Conservation (phyloP, 2,329 filamentous ascomycete species). For the Penicillium sp. region DNA sequence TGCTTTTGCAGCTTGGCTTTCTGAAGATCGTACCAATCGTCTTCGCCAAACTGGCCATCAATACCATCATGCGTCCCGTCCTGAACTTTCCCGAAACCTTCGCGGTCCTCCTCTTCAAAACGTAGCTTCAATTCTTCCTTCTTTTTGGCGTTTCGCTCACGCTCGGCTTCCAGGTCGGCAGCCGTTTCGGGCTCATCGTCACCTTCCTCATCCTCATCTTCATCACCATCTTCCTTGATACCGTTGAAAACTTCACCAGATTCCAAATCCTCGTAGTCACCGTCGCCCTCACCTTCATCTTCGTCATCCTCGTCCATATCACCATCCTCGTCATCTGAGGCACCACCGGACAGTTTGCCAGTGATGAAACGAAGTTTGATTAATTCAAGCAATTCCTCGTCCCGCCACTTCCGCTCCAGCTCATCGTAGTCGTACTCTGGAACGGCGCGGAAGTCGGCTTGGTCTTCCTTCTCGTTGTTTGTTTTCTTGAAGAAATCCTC, state of each 20-base stretch:
- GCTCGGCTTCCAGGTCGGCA: constrained; percentile 74
- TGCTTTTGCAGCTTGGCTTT: constrained; percentile 95
- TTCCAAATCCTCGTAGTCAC: constrained; percentile 82
- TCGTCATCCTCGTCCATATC: constrained; percentile 54
- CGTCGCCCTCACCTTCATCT: constrained; percentile 69
- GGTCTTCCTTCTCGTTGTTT: constrained; percentile 47
- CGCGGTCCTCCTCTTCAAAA: constrained; percentile 97
- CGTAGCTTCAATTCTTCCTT: constrained; percentile 94
- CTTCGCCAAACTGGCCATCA: constrained; percentile 79
- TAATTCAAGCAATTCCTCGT: constrained; percentile 71
- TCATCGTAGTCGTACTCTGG: constrained; percentile 76
- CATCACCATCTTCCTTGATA: constrained; percentile 40
- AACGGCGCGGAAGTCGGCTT: constrained; percentile 71
- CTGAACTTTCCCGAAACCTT: constrained; percentile 82
- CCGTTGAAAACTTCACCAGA: constrained; percentile 59
- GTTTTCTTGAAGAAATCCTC: constrained; percentile 64
- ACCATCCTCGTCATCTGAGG: constrained; percentile 51
- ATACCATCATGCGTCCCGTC: constrained; percentile 71
- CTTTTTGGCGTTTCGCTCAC: constrained; percentile 81
- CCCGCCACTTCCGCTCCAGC: constrained; percentile 80
- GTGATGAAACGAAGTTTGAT: constrained; percentile 74
- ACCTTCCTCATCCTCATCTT: constrained; percentile 57
- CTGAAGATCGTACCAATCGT: constrained; percentile 97
- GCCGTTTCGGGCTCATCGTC: constrained; percentile 34
- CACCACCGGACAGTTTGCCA: constrained; percentile 58